Conservation (phyloP, 805 yeast species). For the Teunomyces cretensis region DNA sequence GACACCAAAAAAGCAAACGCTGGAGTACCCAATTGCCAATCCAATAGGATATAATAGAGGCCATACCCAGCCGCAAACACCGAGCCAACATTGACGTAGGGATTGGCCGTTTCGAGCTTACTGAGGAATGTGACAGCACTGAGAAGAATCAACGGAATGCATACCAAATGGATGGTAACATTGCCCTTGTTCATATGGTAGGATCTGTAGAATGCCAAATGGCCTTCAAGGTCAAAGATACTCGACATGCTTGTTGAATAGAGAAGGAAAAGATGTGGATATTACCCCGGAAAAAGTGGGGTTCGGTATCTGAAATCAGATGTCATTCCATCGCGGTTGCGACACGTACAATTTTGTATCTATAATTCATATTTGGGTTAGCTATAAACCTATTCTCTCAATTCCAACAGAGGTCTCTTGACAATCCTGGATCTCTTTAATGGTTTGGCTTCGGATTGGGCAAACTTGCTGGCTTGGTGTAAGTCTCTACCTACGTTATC, state of each 20-base stretch:
- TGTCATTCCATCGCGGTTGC: not conserved
- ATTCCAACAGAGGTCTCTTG: conserved; percentile 56
- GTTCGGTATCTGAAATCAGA: not conserved
- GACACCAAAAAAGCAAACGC: conserved; percentile 22
- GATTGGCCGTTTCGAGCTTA: conserved; percentile 15
- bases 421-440: conserved; percentile 41
- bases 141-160: conserved; percentile 75
- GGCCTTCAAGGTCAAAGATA: conserved; percentile 34
- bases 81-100: conserved; percentile 48
- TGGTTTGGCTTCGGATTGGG: conserved; percentile 30
- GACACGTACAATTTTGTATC: not conserved
- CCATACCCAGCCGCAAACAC: conserved; percentile 49
- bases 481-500: conserved; percentile 86
- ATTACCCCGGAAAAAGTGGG: not conserved
- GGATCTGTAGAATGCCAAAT: conserved; percentile 42
- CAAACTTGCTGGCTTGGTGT: conserved; percentile 54
- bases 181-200: conserved; percentile 58
- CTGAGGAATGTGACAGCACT: conserved; percentile 44
- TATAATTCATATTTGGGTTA: not conserved
- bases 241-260: conserved; percentile 25
- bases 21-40: conserved; percentile 41
- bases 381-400: conserved; percentile 36
- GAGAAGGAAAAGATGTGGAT: not conserved
- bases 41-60: conserved; percentile 58
- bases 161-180: conserved; percentile 71